Base-by-base conservation (phyloP, 257 asterid species). In the Fraxinus quadrangulata region DNA sequence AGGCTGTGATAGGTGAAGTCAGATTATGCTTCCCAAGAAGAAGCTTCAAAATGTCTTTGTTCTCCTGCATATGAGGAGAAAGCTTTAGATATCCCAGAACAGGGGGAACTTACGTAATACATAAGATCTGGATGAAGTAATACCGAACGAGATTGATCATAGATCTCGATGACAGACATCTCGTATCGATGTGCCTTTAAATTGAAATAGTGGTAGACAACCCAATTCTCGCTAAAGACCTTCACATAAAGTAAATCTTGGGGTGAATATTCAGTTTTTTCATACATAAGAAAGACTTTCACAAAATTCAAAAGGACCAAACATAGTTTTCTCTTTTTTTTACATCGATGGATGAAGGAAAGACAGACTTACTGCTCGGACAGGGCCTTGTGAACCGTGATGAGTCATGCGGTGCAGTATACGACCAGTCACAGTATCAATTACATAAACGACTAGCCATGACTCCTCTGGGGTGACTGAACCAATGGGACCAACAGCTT, bases 141-240 rank as follows among this genome's bases (percentile, higher is more conserved):
- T 86, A 95, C 99, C 92, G 95, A 96, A 67, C 99, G 96, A 82
- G 98, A 93, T 86, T 92, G 97, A 77, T 96, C 99, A 78, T 90
- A 96, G 85, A 96, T 92, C 87, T 96, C 99, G 81, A 93, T 89
- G 79, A 96, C 99, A 83, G 98, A 92, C 97, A 96, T 96, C 87
- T 96, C 99, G 79, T 88, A 92, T 83, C 98, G 90, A 82, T 93
- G 99, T 74, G 99, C 98, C 85, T 96, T 88, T 77, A 93, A 89
- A 85, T 96, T 96, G 86, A 96, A 93, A 92, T 90, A 96, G 91
- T 96, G 99, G 87, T 96, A 96, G 81, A 93, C 94, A 69, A 96
- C 85, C 99, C 99, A 96, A 85, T 96, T 93, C 96, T 96, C 99
- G 65, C 99, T 89, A 78, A 90, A 85, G 81, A 93, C 97, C 99